Conservation (phyloP, 768 basidiomycete species). For the Psilocybe cubensis region DNA sequence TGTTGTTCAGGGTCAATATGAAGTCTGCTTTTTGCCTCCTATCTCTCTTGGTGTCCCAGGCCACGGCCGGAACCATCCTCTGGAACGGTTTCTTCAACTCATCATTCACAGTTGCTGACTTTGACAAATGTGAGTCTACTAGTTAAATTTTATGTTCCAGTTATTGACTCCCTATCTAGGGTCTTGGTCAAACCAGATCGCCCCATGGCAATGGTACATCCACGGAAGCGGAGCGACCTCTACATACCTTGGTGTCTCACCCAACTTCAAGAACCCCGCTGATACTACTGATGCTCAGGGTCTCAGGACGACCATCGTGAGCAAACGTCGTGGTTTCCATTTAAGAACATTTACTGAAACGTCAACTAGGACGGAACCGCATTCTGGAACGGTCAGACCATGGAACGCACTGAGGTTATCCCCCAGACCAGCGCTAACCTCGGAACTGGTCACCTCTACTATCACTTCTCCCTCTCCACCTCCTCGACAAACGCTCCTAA, state of each 20-base stretch:
- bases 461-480: slow-evolving; percentile 22
- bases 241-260: slow-evolving; percentile 18
- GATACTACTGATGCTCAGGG: slow-evolving; percentile 24
- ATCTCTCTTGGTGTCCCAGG: slow-evolving; percentile 17
- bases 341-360: neutral
- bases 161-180: slow-evolving; percentile 2
- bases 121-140: slow-evolving; percentile 16
- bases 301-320: slow-evolving; percentile 21
- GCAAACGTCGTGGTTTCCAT: neutral
- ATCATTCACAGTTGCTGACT: slow-evolving; percentile 16
- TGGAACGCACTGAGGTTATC: slow-evolving; percentile 22
- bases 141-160: neutral
- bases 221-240: slow-evolving; percentile 20
- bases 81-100: slow-evolving; percentile 25
- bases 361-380: slow-evolving; percentile 18
- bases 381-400: slow-evolving; percentile 25
- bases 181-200: slow-evolving; percentile 24
- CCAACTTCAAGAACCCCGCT: slow-evolving; percentile 23
- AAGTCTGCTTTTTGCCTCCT: slow-evolving; percentile 15
- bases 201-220: slow-evolving; percentile 25
- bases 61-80: slow-evolving; percentile 19
- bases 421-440: slow-evolving; percentile 22
- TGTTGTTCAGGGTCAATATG: slow-evolving; percentile 10
- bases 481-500: slow-evolving; percentile 21
- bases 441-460: slow-evolving; percentile 24